phyloP scores from a whole-genome alignment of 2,329 filamentous ascomycete genomes.

The Aspergillus sergii region DNA sequence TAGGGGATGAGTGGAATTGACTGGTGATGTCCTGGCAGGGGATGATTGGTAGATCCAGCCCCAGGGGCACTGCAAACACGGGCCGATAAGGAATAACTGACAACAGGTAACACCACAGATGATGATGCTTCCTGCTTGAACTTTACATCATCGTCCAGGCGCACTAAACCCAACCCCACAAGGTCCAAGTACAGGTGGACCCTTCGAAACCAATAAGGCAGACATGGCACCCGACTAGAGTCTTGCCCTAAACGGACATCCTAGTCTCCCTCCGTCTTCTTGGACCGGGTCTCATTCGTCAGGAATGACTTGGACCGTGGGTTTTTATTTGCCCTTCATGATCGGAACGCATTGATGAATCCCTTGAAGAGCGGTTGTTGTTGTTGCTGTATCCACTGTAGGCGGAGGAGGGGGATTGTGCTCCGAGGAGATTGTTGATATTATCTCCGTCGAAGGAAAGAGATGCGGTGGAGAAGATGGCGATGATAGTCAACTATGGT shows the following conservation, averaged over 20 bases:
- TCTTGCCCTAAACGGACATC: background rate
- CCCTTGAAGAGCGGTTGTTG: background rate
- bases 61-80: slow-evolving; percentile 7
- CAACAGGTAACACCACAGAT: background rate
- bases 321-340: background rate
- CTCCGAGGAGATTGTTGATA: background rate
- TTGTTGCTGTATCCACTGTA: background rate
- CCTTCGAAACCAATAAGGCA: background rate
- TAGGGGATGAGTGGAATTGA: slow-evolving; percentile 13
- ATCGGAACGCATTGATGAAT: background rate
- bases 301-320: background rate
- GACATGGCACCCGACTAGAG: background rate
- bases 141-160: slow-evolving; percentile 4
- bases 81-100: slow-evolving; percentile 5
- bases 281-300: background rate
- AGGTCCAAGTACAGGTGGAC: background rate
- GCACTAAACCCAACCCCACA: background rate
- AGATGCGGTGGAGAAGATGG: background rate
- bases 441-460: background rate
- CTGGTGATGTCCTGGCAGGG: background rate
- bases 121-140: background rate
- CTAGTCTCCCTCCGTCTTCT: background rate
- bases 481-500: background rate
- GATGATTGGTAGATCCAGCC: slow-evolving; percentile 1
- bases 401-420: background rate